Conservation (phyloP, 768 basidiomycete genomes). For the Boletellus emodensis region DNA sequence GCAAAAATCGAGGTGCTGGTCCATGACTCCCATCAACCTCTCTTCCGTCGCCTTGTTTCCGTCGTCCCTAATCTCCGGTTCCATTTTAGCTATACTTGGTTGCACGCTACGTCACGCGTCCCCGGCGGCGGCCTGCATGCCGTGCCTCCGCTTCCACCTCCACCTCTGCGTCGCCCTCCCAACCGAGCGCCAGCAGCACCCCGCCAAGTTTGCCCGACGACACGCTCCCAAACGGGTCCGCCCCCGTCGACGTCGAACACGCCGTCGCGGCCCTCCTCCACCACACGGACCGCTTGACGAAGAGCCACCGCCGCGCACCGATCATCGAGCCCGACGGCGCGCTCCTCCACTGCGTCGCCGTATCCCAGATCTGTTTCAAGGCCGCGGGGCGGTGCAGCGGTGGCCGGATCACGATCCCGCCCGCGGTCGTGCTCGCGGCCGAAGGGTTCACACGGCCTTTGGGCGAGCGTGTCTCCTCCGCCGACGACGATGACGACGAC, state of each 20-base stretch:
- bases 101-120: conserved; percentile 58
- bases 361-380: conserved; percentile 69
- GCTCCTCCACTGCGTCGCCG: conserved; percentile 55
- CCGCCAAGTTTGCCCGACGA: conserved; percentile 19
- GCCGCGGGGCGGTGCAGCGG: conserved; percentile 8
- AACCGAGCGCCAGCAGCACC: conserved; percentile 13
- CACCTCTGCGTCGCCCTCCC: too few species aligned
- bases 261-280: conserved; percentile 11
- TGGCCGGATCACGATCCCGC: conserved; percentile 71
- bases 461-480: too few species aligned
- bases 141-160: neutral
- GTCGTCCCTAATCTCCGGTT: neutral
- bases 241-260: conserved; percentile 17
- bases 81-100: conserved; percentile 53
- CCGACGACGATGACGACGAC: too few species aligned
- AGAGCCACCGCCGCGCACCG: neutral
- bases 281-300: neutral
- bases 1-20: too few species aligned
- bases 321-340: conserved; percentile 45
- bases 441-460: conserved; percentile 49
- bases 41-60: too few species aligned
- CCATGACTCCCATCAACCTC: too few species aligned
- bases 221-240: conserved; percentile 2
- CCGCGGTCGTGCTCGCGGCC: conserved; percentile 53
- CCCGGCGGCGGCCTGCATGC: conserved; percentile 22